Conservation (phyloP, 1,284 basidiomycete species). For the Mycena sp. region DNA sequence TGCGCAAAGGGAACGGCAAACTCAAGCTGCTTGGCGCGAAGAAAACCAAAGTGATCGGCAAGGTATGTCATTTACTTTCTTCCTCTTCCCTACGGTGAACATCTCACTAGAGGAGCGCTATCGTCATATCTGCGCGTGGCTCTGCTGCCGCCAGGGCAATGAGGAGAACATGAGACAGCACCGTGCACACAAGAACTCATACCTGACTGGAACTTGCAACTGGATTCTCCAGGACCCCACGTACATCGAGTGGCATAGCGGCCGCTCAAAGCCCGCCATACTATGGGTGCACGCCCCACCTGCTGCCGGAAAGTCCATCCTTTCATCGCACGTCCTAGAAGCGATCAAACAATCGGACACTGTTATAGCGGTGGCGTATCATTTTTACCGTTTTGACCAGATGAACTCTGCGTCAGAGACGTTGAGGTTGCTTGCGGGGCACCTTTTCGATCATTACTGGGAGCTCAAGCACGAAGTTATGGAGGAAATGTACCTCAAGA, state of each 20-base stretch:
- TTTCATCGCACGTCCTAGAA: constrained; percentile 25
- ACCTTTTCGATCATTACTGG: constrained; percentile 31
- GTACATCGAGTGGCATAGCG: constrained; percentile 16
- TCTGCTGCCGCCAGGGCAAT: constrained; percentile 17
- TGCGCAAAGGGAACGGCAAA: constrained; percentile 15
- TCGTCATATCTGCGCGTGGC: constrained; percentile 13
- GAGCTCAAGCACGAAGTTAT: constrained; percentile 8
- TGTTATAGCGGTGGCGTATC: constrained; percentile 23
- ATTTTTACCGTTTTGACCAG: constrained; percentile 32
- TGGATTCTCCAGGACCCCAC: constrained; percentile 18
- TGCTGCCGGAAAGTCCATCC: constrained; percentile 31
- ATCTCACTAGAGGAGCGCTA: constrained; percentile 19
- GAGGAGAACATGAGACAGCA: constrained; percentile 15
- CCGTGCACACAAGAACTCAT: not conserved
- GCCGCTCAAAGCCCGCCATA: constrained; percentile 5
- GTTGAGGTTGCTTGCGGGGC: constrained; percentile 32
- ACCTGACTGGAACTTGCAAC: constrained; percentile 18
- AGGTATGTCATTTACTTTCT: constrained; percentile 3
- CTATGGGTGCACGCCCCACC: constrained; percentile 30
- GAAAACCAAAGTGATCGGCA: constrained; percentile 15
- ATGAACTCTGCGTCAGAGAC: constrained; percentile 19
- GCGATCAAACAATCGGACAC: constrained; percentile 1
- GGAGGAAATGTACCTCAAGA: constrained; percentile 24
- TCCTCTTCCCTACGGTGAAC: not conserved
- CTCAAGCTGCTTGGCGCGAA: constrained; percentile 12